A percentile compares a stretch with the other conserved stretches of the same genome.
Conservation (phyloP, 805 yeast species). For the Ogataea ramenticola region DNA sequence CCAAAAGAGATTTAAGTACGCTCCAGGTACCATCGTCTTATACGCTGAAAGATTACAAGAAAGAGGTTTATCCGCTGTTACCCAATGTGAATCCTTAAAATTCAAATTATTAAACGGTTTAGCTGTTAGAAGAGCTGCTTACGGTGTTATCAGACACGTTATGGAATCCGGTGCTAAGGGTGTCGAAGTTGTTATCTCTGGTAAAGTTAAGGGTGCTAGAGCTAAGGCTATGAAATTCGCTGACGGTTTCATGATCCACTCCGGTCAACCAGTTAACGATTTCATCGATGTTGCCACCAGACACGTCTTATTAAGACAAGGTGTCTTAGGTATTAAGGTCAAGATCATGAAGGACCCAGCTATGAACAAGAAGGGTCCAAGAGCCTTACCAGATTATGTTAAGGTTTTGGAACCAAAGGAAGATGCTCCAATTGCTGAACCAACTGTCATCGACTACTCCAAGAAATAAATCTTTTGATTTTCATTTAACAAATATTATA, state of each 20-base stretch:
- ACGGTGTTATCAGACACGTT: constrained; percentile 99
- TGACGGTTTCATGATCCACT: constrained; percentile 99
- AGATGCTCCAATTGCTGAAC: constrained; percentile 73
- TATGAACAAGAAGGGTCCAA: constrained; percentile 77
- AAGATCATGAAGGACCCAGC: constrained; percentile 99
- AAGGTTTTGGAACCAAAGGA: constrained; percentile 91
- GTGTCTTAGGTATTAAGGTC: constrained; percentile 99
- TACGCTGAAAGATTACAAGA: constrained; percentile 99
- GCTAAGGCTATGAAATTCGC: constrained; percentile 99
- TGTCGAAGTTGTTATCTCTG: constrained; percentile 99
- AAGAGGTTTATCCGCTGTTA: constrained; percentile 99
- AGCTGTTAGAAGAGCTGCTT: constrained; percentile 99
- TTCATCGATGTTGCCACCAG: constrained; percentile 98
- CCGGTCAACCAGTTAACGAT: constrained; percentile 99
- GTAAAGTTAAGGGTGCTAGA: constrained; percentile 99
- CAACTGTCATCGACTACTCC: constrained; percentile 72
- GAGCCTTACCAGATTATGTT: constrained; percentile 91
- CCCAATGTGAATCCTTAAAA: constrained; percentile 98
- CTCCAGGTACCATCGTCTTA: constrained; percentile 87
- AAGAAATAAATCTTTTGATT: neutral
- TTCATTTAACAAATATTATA: neutral
- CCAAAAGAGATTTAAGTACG: constrained; percentile 97
- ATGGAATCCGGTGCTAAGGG: constrained; percentile 99
- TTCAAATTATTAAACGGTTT: constrained; percentile 97
- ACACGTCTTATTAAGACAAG: constrained; percentile 99